phyloP scores from a whole-genome alignment of 176 grass and related monocot species.

The Luzula sylvatica region DNA sequence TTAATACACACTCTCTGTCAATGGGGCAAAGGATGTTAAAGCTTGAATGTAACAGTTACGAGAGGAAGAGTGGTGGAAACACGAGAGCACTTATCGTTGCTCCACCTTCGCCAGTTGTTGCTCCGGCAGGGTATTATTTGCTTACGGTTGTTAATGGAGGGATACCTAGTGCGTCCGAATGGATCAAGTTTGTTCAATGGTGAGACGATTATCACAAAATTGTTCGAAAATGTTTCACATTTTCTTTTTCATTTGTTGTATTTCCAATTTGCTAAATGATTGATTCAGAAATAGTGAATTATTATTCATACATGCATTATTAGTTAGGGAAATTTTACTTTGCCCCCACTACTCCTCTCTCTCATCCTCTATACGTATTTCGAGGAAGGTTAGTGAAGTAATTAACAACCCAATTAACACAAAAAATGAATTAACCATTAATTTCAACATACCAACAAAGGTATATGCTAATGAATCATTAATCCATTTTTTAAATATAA shows the following conservation, averaged over 20 bases:
- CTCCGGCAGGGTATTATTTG: constrained; percentile 31
- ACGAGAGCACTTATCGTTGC: constrained; percentile 13
- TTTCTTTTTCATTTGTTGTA: constrained; percentile 17
- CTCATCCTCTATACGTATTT: no score
- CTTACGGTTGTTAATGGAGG: constrained; percentile 33
- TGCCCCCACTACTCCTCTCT: no score
- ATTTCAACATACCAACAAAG: no score
- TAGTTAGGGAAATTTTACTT: no score
- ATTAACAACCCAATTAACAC: no score
- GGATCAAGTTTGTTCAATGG: constrained; percentile 28
- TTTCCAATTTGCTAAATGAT: constrained; percentile 5
- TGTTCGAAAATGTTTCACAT: background rate
- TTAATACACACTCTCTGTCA: constrained; percentile 30
- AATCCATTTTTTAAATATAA: no score
- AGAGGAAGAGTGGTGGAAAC: background rate
- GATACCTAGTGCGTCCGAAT: constrained; percentile 29
- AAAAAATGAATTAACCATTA: no score
- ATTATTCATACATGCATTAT: no score
- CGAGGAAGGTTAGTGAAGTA: no score
- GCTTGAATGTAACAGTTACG: constrained; percentile 11
- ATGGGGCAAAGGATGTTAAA: constrained; percentile 36
- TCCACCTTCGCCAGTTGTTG: constrained; percentile 22
- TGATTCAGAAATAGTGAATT: background rate
- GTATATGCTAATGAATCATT: no score
- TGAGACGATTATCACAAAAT: constrained; percentile 7